A percentile compares a stretch with the other conserved stretches of the same genome.
Evolutionary conservation across 2,329 filamentous ascomycete species (phyloP).

Genomic region (Hymenoscyphus scutula): DNA sequence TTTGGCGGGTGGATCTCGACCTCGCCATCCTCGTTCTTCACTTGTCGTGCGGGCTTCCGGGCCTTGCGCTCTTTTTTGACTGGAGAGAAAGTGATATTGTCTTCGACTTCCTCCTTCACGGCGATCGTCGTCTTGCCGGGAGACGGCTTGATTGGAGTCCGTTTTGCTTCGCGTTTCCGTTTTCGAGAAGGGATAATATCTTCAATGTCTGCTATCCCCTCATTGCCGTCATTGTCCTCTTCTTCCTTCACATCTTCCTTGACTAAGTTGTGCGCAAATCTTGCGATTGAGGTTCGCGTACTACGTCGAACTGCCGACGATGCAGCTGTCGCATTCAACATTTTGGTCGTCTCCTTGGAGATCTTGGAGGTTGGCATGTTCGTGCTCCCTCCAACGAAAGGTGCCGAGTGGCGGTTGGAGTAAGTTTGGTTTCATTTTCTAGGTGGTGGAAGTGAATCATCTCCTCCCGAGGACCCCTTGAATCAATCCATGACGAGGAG

Average conservation of each 20-base stretch:
- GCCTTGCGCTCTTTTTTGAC: constrained; percentile 35
- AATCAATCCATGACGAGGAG: too few species aligned
- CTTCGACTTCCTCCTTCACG: constrained; percentile 44
- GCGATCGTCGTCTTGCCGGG: constrained; percentile 30
- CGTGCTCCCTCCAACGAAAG: background rate
- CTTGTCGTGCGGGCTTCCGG: constrained; percentile 49
- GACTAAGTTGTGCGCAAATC: constrained; percentile 43
- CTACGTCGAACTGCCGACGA: constrained; percentile 43
- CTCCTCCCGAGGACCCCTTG: background rate
- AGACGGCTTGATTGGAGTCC: constrained; percentile 26
- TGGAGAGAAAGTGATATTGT: constrained; percentile 30
- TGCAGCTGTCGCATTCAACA: constrained; percentile 49
- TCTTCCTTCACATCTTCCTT: constrained; percentile 26
- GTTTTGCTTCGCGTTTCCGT: constrained; percentile 45
- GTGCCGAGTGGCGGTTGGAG: background rate
- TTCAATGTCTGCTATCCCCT: constrained; percentile 51
- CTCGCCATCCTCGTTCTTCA: constrained; percentile 41
- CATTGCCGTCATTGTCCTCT: background rate
- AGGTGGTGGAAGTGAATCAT: background rate
- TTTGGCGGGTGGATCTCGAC: constrained; percentile 57
- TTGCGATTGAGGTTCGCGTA: constrained; percentile 49
- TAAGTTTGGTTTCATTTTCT: background rate
- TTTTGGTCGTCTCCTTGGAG: constrained; percentile 56
- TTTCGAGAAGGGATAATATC: constrained; percentile 48
- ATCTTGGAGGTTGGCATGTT: constrained; percentile 49